Conservation (phyloP, 768 basidiomycete genomes). For the Leccinum ochraceum region DNA sequence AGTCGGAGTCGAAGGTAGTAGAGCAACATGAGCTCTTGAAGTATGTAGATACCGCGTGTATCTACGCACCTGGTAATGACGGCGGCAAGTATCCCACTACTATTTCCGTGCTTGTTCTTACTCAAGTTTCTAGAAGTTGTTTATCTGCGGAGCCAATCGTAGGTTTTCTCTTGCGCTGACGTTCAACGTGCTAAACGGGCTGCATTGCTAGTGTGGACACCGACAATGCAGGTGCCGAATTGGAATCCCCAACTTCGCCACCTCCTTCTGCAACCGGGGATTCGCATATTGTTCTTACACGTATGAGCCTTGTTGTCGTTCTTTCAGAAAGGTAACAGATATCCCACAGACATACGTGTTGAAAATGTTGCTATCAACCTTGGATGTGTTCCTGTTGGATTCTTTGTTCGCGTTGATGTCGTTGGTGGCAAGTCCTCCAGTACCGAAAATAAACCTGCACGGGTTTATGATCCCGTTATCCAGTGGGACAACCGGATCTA, state of each 20-base stretch:
- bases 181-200: neutral
- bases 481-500: constrained; percentile 12
- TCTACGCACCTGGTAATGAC: neutral
- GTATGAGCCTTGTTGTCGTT: too few relatives aligned
- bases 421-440: neutral
- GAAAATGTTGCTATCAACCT: constrained; percentile 9
- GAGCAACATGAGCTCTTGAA: neutral
- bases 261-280: neutral
- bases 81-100: neutral
- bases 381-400: constrained; percentile 16
- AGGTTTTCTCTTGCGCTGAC: too few relatives aligned
- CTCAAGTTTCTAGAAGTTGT: too few relatives aligned
- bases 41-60: neutral
- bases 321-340: neutral
- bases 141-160: too few relatives aligned
- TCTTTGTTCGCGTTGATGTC: constrained; percentile 15
- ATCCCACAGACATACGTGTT: constrained; percentile 12
- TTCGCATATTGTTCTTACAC: constrained; percentile 6
- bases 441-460: constrained; percentile 7
- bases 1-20: neutral
- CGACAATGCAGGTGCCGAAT: neutral
- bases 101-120: neutral
- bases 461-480: constrained; percentile 5
- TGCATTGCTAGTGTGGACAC: neutral
- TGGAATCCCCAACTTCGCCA: neutral